phyloP scores from a whole-genome alignment of 2,329 filamentous ascomycete genomes.

The Clonostachys chloroleuca region DNA sequence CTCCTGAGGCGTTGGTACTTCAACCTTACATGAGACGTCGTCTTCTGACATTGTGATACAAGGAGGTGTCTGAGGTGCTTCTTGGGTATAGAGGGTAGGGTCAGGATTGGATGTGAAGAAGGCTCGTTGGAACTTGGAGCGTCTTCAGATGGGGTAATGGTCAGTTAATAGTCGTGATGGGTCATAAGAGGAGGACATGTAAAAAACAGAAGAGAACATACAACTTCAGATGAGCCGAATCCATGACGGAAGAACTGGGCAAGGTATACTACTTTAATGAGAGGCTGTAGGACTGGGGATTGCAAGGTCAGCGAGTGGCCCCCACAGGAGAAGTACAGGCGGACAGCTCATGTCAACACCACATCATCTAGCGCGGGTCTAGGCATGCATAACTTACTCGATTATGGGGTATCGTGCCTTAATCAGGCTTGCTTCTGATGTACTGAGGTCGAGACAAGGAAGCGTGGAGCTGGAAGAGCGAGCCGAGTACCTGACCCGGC shows the following conservation, averaged over 20 bases:
- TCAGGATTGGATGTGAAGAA: conserved; percentile 1
- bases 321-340: background rate
- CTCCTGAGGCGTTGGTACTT: background rate
- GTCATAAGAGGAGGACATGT: background rate
- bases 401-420: too few relatives aligned
- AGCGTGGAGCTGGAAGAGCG: too few relatives aligned
- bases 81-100: background rate
- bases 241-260: background rate
- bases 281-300: background rate
- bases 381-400: background rate
- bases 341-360: background rate
- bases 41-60: conserved; percentile 1
- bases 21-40: background rate
- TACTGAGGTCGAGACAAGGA: too few relatives aligned
- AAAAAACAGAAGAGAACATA: background rate
- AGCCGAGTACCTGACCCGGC: too few relatives aligned
- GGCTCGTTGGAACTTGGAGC: conserved; percentile 3
- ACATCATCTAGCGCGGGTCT: background rate
- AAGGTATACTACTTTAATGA: too few relatives aligned
- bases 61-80: conserved; percentile 2
- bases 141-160: background rate
- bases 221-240: conserved; percentile 1
- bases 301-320: background rate
- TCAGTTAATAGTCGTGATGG: background rate
- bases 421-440: too few relatives aligned